Evolutionary conservation across 176 grass and related monocot species (phyloP).

Genomic region (Melocanna baccifera): DNA sequence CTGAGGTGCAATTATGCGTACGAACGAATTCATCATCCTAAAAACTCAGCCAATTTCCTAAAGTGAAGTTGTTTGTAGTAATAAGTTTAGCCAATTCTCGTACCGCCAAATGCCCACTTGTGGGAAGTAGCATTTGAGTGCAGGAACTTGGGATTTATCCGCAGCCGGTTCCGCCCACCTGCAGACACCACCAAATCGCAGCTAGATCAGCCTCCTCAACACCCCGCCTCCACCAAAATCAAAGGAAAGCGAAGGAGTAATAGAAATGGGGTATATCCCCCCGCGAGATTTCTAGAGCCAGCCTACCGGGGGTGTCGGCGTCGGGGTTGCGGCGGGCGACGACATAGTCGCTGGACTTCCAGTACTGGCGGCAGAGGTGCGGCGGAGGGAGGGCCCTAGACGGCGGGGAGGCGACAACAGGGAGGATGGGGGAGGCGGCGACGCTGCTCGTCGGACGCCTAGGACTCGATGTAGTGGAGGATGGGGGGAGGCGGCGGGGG

Average conservation of each 20-base stretch:
- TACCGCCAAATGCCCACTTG: slow-evolving; percentile 82
- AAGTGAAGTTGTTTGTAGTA: not conserved
- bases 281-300: not conserved
- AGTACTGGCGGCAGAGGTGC: slow-evolving; percentile 74
- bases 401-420: slow-evolving; percentile 18
- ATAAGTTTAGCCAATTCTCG: not conserved
- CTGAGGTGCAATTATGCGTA: not conserved
- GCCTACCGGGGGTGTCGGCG: slow-evolving; percentile 44
- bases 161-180: slow-evolving; percentile 54
- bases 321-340: slow-evolving; percentile 53
- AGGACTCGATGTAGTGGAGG: too few relatives aligned
- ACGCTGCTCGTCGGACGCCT: too few relatives aligned
- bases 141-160: too few relatives aligned
- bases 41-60: not conserved
- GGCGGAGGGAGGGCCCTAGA: slow-evolving; percentile 30
- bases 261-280: slow-evolving; percentile 17
- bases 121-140: slow-evolving; percentile 83
- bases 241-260: not conserved
- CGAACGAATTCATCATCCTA: not conserved
- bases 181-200: slow-evolving; percentile 16
- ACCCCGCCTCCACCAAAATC: not conserved
- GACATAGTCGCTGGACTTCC: slow-evolving; percentile 95
- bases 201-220: not conserved
- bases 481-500: too few relatives aligned
- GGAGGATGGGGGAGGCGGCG: too few relatives aligned